Evolutionary conservation across 768 basidiomycete genomes (phyloP), one percentile per base, ranked within the genome.

Genomic region (Mycena epipterygia): DNA sequence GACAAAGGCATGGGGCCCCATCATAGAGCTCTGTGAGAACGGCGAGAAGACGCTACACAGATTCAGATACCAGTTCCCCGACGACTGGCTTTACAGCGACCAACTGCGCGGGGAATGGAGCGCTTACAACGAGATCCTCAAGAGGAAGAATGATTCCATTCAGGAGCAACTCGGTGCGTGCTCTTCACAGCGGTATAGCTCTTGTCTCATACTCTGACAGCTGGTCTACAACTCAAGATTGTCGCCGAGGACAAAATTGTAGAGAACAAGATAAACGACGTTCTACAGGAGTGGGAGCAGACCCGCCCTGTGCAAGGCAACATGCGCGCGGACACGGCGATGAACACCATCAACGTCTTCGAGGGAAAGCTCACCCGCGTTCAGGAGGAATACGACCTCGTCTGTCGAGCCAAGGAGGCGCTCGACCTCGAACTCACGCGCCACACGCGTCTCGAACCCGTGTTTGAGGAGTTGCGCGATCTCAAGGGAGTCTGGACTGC

Each of bases 401-500:
- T 99, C 30, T 95, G 95, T 79, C 90, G 95, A 58, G 98, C 98
- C 44, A 99, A 99, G 81, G 97, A 98, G 79, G 98, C 98, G 0
- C 87, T 99, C 37, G 95, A 97, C 82, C 89, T 99, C 65, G 98
- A 98, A 76, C 87, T 96, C 76, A 91, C 89, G 75, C 91, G 94
- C 56, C 94, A 95, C 80, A 95, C 95, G 61, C 94, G 97, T 59
- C 86, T 99, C 42, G 93, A 96, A 61, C 97, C 98, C 23, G 91
- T 99, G 7, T 93, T 96, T 67, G 98, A 99, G 79, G 98, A 99
- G 80, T 81, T 99, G 55, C 91, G 93, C 65, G 98, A 99, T 79
- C 88, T 99, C 72, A 99, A 99, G 82, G 95, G 95, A 2, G 98
- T 99, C 32, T 99, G 98, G 98, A 98, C 96, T 0, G 98, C 98